Evolutionary conservation across 495 filamentous ascomycete species (phyloP).

Genomic region (Bombardia bombarda): DNA sequence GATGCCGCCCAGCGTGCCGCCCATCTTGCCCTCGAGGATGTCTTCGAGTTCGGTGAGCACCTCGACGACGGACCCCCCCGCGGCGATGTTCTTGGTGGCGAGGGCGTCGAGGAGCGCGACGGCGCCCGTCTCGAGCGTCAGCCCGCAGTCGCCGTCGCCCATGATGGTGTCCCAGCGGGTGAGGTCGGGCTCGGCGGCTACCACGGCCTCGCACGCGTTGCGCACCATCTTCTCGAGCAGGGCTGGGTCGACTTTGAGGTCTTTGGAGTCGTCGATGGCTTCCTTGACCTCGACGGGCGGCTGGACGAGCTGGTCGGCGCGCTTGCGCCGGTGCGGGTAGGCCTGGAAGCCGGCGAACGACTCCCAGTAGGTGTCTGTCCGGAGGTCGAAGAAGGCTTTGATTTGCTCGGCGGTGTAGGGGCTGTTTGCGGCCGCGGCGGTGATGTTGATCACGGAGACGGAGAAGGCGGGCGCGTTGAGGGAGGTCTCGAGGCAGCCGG

Average conservation of each 20-base stretch:
- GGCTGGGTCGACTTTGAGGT: slow-evolving; percentile 35
- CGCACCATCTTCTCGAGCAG: slow-evolving; percentile 43
- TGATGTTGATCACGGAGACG: slow-evolving; percentile 50
- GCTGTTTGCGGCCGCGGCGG: slow-evolving; percentile 35
- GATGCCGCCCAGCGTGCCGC: slow-evolving; percentile 54
- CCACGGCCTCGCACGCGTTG: slow-evolving; percentile 40
- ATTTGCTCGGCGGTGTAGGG: slow-evolving; percentile 38
- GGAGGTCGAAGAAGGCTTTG: slow-evolving; percentile 43
- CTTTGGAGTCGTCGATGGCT: slow-evolving; percentile 26
- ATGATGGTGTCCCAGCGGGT: slow-evolving; percentile 57
- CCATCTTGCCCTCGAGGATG: slow-evolving; percentile 51
- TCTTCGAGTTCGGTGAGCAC: slow-evolving; percentile 46
- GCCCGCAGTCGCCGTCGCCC: slow-evolving; percentile 59
- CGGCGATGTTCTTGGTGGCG: slow-evolving; percentile 21
- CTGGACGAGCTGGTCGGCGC: slow-evolving; percentile 36
- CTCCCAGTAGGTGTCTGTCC: slow-evolving; percentile 48
- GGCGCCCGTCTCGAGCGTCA: slow-evolving; percentile 47
- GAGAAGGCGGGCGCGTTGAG: slow-evolving; percentile 57
- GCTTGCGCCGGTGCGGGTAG: slow-evolving; percentile 16
- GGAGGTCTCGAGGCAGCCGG: slow-evolving; percentile 49
- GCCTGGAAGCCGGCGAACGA: slow-evolving; percentile 32
- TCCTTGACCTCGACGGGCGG: slow-evolving; percentile 24
- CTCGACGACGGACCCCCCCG: slow-evolving; percentile 39
- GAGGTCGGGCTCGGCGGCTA: slow-evolving; percentile 48
- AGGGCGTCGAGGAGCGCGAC: slow-evolving; percentile 32